Evolutionary conservation across 225 moss, liverwort and hornwort species (phyloP).

Genomic region (Takakia lepidozioides): DNA sequence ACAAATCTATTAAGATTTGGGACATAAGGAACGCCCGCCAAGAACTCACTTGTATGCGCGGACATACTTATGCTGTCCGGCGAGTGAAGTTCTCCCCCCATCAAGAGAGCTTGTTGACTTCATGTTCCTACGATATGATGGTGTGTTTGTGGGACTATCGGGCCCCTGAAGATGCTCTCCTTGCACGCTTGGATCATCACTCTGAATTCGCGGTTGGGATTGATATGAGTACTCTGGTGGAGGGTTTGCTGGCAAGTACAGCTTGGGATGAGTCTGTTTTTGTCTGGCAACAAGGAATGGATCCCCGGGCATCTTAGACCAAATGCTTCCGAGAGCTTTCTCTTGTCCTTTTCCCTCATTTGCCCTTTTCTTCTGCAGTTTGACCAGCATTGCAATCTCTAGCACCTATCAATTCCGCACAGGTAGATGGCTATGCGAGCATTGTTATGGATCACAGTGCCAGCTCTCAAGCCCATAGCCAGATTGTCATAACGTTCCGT

Average conservation of each 20-base stretch:
- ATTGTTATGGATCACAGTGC: too few relatives aligned
- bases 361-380: too few relatives aligned
- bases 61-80: conserved; percentile 84
- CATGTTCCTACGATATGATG: conserved; percentile 97
- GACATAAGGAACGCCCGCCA: conserved; percentile 86
- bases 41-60: conserved; percentile 64
- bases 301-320: conserved; percentile 54
- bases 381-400: too few relatives aligned
- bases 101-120: conserved; percentile 66
- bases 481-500: too few relatives aligned
- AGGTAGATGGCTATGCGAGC: too few relatives aligned
- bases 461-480: too few relatives aligned
- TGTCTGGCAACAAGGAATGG: conserved; percentile 94
- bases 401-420: too few relatives aligned
- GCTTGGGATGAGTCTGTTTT: conserved; percentile 92
- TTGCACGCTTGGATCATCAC: conserved; percentile 86
- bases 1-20: conserved; percentile 93
- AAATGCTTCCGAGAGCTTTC: too few relatives aligned
- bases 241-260: conserved; percentile 88
- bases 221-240: conserved; percentile 88
- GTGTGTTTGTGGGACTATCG: conserved; percentile 87
- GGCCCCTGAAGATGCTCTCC: conserved; percentile 85
- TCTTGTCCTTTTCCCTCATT: too few relatives aligned
- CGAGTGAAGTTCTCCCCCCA: conserved; percentile 88
- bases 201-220: conserved; percentile 89